Percentiles rank a stretch among this genome's conserved stretches.
phyloP scores from a whole-genome alignment of 2,329 filamentous ascomycete species.

The Fusarium algeriense region DNA sequence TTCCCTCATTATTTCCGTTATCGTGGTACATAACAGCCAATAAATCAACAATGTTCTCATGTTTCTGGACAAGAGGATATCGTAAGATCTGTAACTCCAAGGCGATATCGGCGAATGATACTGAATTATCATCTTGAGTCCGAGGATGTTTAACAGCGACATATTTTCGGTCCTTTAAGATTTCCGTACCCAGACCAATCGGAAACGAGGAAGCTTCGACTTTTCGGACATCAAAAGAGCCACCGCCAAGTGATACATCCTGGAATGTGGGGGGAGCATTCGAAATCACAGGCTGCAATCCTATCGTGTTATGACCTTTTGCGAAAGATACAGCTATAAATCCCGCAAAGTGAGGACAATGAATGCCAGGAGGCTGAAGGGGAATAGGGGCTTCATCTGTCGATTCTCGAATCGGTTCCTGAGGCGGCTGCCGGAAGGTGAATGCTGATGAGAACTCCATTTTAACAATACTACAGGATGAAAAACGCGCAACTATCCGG shows the following conservation, averaged over 20 bases:
- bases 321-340: conserved; percentile 8
- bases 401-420: neutral
- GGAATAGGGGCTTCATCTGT: neutral
- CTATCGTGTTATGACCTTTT: neutral
- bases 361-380: neutral
- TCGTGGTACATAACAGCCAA: conserved; percentile 11
- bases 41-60: conserved; percentile 3
- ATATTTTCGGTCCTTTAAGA: neutral
- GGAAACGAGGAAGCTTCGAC: conserved; percentile 3
- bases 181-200: neutral
- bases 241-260: conserved; percentile 6
- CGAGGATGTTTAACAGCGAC: conserved; percentile 7
- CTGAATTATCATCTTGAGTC: neutral
- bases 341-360: conserved; percentile 12
- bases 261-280: neutral
- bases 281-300: conserved; percentile 2
- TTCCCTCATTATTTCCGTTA: neutral
- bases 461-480: neutral
- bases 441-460: conserved; percentile 10
- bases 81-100: conserved; percentile 6
- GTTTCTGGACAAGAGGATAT: neutral
- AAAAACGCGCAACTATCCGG: neutral
- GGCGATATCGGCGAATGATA: conserved; percentile 1
- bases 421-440: neutral
- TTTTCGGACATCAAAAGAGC: conserved; percentile 12